phyloP scores from a whole-genome alignment of 768 basidiomycete species.

The Suillus variegatus region DNA sequence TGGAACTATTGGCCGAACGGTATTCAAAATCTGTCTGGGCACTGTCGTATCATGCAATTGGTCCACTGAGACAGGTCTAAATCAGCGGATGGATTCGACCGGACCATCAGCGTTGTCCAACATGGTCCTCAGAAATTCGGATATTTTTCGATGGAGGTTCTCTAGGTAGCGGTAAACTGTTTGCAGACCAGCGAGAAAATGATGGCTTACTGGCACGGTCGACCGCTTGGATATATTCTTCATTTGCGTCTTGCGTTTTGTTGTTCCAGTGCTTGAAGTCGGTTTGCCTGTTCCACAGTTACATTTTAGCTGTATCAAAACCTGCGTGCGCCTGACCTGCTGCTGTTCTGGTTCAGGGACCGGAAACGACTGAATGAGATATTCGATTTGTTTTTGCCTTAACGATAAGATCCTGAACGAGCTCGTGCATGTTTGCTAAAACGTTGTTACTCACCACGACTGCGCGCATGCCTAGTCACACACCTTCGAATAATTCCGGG shows the following conservation, averaged over 20 bases:
- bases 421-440: constrained; percentile 80
- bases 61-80: not conserved
- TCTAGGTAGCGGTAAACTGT: constrained; percentile 37
- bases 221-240: constrained; percentile 73
- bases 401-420: constrained; percentile 77
- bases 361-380: constrained; percentile 77
- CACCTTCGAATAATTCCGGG: constrained; percentile 77
- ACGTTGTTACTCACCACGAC: not conserved
- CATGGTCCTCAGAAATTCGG: constrained; percentile 58
- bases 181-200: not conserved
- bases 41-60: not conserved
- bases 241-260: constrained; percentile 74
- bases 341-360: constrained; percentile 76
- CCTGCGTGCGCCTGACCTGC: constrained; percentile 48
- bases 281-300: constrained; percentile 50
- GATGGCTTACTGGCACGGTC: constrained; percentile 68
- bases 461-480: constrained; percentile 12
- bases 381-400: constrained; percentile 92
- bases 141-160: constrained; percentile 58
- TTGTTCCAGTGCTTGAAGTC: constrained; percentile 66
- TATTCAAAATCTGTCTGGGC: not conserved
- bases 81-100: not conserved
- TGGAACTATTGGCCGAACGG: not conserved
- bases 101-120: constrained; percentile 50
- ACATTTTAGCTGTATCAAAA: constrained; percentile 1